These are phyloP conservation scores for Aphanomyces invadans DNA, from an alignment of 352 stramenopile species.

Conservation along the genomic window DNA sequence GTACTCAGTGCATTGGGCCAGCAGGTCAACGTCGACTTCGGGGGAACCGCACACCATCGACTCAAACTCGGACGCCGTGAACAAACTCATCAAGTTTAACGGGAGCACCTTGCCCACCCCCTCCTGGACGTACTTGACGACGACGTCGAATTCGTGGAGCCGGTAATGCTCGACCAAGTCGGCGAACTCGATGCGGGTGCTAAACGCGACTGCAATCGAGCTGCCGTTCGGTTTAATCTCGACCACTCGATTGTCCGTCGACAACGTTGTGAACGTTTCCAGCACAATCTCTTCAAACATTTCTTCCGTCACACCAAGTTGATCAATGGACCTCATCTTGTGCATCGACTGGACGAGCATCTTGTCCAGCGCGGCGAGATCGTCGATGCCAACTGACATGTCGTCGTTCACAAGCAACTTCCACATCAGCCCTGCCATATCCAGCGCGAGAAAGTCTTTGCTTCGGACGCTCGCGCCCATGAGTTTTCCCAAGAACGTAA, in stretches of 20 bases:
- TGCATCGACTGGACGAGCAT: constrained; percentile 84
- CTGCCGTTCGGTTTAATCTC: constrained; percentile 60
- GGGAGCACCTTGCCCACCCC: constrained; percentile 76
- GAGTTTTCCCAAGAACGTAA: constrained; percentile 89
- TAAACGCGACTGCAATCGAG: constrained; percentile 67
- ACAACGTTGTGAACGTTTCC: constrained; percentile 86
- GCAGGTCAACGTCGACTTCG: constrained; percentile 73
- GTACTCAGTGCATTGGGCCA: constrained; percentile 82
- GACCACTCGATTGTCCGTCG: constrained; percentile 70
- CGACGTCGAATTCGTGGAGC: constrained; percentile 62
- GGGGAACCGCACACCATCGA: constrained; percentile 76
- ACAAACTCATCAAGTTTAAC: constrained; percentile 57
- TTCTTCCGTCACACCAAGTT: constrained; percentile 63
- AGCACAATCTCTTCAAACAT: constrained; percentile 88
- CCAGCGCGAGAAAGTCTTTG: constrained; percentile 83
- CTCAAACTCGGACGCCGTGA: constrained; percentile 73
- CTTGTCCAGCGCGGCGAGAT: constrained; percentile 75
- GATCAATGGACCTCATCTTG: constrained; percentile 78
- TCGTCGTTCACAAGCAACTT: constrained; percentile 78
- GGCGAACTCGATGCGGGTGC: constrained; percentile 64
- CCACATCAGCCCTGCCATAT: constrained; percentile 84
- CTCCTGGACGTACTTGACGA: constrained; percentile 33
- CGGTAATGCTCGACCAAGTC: constrained; percentile 74
- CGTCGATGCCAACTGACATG: constrained; percentile 60
- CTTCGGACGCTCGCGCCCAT: constrained; percentile 83